phyloP scores from a whole-genome alignment of 1,284 basidiomycete species.

The Anthracocystis walkeri region DNA sequence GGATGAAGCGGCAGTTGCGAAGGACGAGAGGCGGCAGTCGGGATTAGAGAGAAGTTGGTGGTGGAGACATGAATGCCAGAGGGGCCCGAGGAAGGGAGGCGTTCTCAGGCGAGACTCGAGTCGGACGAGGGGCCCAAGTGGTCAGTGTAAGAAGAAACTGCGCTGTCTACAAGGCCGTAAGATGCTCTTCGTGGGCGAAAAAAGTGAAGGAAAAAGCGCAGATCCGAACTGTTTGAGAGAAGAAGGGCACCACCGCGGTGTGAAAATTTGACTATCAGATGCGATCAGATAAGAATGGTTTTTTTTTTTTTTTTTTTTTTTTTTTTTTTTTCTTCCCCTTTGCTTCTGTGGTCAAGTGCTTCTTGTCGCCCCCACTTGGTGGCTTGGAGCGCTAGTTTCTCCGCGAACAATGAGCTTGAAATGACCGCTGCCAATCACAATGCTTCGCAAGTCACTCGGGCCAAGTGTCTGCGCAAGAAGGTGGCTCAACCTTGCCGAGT shows the following conservation, averaged over 20 bases:
- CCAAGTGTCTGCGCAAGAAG: neutral
- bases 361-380: too few species aligned
- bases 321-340: too few species aligned
- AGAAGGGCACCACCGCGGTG: neutral
- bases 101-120: too few species aligned
- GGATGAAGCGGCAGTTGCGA: neutral
- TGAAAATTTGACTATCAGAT: conserved; percentile 8
- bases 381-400: neutral
- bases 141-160: neutral
- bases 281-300: neutral
- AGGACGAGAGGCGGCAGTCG: neutral
- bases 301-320: too few species aligned
- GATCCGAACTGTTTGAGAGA: neutral
- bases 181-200: neutral
- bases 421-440: neutral
- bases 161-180: too few species aligned
- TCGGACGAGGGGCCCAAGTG: too few species aligned
- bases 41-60: neutral
- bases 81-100: neutral
- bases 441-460: neutral
- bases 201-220: neutral
- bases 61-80: neutral
- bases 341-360: too few species aligned
- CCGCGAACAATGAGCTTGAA: neutral
- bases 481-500: conserved; percentile 3